Evolutionary conservation across 2,329 filamentous ascomycete species (phyloP), one percentile per base, ranked within the genome.

Genomic region (Beauveria australis): DNA sequence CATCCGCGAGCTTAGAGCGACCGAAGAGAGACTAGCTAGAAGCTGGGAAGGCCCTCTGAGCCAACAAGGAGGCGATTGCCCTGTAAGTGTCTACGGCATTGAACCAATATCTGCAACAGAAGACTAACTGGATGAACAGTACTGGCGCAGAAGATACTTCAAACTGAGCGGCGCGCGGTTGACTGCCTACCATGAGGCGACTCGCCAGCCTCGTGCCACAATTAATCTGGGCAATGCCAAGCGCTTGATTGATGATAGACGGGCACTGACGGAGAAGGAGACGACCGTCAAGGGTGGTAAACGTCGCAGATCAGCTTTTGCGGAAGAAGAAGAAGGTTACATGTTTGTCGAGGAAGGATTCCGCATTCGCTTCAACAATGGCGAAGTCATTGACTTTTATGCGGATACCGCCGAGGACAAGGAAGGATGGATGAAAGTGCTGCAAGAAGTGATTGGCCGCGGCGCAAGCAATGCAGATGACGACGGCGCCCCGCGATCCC

Each of bases 291-390:
- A 87, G 71, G 84, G 83, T 64, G 90, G 91, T 60, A 87, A 86
- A 67, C 89, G 94, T 48, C 89, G 94, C 60, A 92, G 95, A 73
- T 97, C 92, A 40, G 94, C 91, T 12, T 99, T 99, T 73, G 92
- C 93, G 1, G 94, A 97, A 74, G 94, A 99, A 66, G 94, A 99
- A 75, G 94, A 99, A 72, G 94, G 94, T 47, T 99, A 99, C 79
- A 96, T 97, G 89, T 99, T 99, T 73, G 93, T 99, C 58, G 94
- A 99, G 74, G 94, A 99, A 73, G 94, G 94, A 3, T 99, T 99
- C 87, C 91, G 94, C 46, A 96, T 99, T 72, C 91, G 93, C 61
- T 99, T 99, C 76, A 95, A 91, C 72, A 99, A 99, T 70, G 94
- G 94, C 63, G 94, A 99, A 76, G 87, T 96, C 64, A 99, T 99